Evolutionary conservation across 305 asterid species (phyloP), one percentile per base, ranked within the genome.

Genomic region (Fraxinus floribunda): DNA sequence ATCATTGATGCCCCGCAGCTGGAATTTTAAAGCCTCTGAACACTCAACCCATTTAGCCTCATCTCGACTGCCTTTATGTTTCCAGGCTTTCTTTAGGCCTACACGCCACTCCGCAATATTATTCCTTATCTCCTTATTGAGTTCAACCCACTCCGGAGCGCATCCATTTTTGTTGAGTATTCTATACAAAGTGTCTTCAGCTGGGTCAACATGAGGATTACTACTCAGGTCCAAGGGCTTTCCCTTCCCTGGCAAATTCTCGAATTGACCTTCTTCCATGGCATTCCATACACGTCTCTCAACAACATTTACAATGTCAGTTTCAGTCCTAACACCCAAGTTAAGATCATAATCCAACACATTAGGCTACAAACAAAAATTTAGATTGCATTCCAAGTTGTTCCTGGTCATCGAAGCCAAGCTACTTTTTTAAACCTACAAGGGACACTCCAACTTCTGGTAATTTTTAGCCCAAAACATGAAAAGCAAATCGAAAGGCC

Each of bases 131-230:
- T 91, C 97, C 84, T 93, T 95, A 90, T 95, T 93, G 24, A 92
- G 91, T 83, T 95, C 98, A 39, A 95, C 93, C 98, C 98, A 95
- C 88, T 93, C 95, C 0, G 97, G 98, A 7, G 98, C 97, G 84
- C 93, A 95, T 20, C 94, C 94, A 57, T 95, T 95, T 79, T 88
- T 91, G 73, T 93, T 91, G 7, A 93, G 94, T 79, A 93, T 90
- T 87, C 97, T 84, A 84, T 95, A 95, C 79, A 93, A 84, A 44
- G 97, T 93, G 82, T 95, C 98, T 77, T 95, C 97, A 73, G 97
- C 97, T 26, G 97, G 97, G 82, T 93, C 98, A 0, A 86, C 98
- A 52, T 92, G 98, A 85, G 97, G 97, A 89, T 93, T 95, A 4
- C 84, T 84, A 20, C 78, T 88, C 26, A 95, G 91, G 88, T 95